phyloP scores from a whole-genome alignment of 1,284 basidiomycete species.

The Malassezia japonica region DNA sequence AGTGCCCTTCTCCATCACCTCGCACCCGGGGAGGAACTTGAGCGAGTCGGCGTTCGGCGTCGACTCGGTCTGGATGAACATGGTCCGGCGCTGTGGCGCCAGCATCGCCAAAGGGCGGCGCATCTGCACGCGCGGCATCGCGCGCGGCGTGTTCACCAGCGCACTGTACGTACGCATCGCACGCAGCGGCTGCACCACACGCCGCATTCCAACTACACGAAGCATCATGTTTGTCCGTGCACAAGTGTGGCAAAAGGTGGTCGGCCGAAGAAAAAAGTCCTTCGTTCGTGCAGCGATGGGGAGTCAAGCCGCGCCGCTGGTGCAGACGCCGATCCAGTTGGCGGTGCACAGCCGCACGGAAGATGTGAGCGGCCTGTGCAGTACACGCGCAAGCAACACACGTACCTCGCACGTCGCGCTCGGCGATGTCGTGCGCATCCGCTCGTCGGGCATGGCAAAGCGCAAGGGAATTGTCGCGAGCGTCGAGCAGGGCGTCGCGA shows the following conservation, averaged over 20 bases:
- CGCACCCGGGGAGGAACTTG: conserved; percentile 88
- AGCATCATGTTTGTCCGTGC: conserved; percentile 1
- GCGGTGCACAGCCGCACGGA: background rate
- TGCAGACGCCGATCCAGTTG: conserved; percentile 18
- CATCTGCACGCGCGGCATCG: conserved; percentile 53
- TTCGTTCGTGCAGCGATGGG: background rate
- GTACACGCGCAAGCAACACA: background rate
- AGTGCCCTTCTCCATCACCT: conserved; percentile 70
- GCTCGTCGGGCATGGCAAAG: conserved; percentile 2
- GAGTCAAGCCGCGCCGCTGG: conserved; percentile 7
- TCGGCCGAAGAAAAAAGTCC: conserved; percentile 12
- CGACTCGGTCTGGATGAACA: conserved; percentile 61
- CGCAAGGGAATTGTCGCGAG: conserved; percentile 11
- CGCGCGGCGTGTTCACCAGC: background rate
- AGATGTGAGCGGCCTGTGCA: background rate
- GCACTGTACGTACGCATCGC: background rate
- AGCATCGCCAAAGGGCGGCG: conserved; percentile 57
- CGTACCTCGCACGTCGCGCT: conserved; percentile 11
- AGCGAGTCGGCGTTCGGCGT: conserved; percentile 96
- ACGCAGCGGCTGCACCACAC: background rate
- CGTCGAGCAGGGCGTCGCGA: conserved; percentile 15
- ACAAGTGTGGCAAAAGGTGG: background rate
- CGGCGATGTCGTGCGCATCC: conserved; percentile 16
- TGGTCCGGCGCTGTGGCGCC: conserved; percentile 27
- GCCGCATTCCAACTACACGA: too few relatives aligned